These are phyloP conservation scores for Paecilomyces niveus DNA, from an alignment of 2,329 filamentous ascomycete genomes.

Conservation along the genomic window DNA sequence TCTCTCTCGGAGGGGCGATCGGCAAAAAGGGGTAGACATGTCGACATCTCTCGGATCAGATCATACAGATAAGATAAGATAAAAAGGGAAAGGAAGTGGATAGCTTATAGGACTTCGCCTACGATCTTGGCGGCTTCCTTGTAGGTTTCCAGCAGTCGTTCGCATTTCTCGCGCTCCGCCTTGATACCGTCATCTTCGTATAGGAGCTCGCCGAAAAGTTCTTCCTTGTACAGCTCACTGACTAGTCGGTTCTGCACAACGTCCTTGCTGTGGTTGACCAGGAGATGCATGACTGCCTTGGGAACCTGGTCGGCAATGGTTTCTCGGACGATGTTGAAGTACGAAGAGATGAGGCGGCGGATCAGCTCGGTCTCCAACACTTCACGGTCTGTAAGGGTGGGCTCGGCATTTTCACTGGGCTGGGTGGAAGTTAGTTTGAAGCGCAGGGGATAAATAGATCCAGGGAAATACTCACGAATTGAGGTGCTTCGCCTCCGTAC, in stretches of 20 bases:
- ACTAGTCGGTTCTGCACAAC: conserved; percentile 96
- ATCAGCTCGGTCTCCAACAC: conserved; percentile 97
- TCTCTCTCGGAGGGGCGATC: not conserved
- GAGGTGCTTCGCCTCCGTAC: conserved; percentile 35
- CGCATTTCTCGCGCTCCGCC: conserved; percentile 96
- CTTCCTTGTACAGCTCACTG: conserved; percentile 89
- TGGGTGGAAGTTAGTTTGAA: conserved; percentile 9
- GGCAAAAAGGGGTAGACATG: not conserved
- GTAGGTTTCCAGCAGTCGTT: conserved; percentile 90
- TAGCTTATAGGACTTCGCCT: conserved; percentile 75
- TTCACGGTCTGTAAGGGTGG: conserved; percentile 88
- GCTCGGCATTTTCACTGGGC: conserved; percentile 54
- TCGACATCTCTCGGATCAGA: conserved; percentile 1
- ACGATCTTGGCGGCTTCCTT: conserved; percentile 98
- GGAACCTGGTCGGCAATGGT: conserved; percentile 98
- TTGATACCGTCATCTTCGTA: conserved; percentile 98
- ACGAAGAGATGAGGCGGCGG: conserved; percentile 89
- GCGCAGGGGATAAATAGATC: not conserved
- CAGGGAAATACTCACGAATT: conserved; percentile 39
- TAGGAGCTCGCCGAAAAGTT: conserved; percentile 81
- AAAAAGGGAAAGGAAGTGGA: not conserved
- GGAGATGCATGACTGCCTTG: conserved; percentile 96
- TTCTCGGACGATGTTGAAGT: conserved; percentile 98
- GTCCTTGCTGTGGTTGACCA: conserved; percentile 98
- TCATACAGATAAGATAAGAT: conserved; percentile 1